Evolutionary conservation across 2,329 filamentous ascomycete species (phyloP).

Genomic region (Epichloe hybrida): DNA sequence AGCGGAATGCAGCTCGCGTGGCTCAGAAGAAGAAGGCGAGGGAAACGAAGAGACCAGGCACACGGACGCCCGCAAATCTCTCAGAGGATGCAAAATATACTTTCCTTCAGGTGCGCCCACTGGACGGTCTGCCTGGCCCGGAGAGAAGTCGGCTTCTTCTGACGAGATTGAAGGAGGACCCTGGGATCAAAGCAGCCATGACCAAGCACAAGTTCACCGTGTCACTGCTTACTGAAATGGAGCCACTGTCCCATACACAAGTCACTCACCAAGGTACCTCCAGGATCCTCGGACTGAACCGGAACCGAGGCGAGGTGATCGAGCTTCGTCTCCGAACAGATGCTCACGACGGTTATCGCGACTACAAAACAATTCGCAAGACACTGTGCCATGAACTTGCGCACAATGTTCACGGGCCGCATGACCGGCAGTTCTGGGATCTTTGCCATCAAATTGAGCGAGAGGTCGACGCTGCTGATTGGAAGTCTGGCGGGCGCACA

Average conservation of each 20-base stretch:
- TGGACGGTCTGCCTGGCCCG: constrained; percentile 65
- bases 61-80: not conserved
- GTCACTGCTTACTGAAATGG: constrained; percentile 85
- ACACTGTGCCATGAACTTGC: constrained; percentile 92
- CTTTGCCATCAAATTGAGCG: constrained; percentile 75
- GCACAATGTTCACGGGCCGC: constrained; percentile 76
- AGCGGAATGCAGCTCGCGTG: constrained; percentile 29
- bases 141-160: constrained; percentile 59
- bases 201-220: constrained; percentile 72
- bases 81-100: constrained; percentile 58
- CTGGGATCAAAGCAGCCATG: constrained; percentile 78
- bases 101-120: constrained; percentile 63
- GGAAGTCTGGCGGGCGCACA: constrained; percentile 54
- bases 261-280: constrained; percentile 57
- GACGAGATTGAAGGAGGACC: constrained; percentile 63
- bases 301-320: constrained; percentile 79
- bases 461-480: constrained; percentile 73
- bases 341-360: constrained; percentile 82
- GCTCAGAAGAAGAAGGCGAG: constrained; percentile 17
- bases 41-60: constrained; percentile 6
- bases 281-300: constrained; percentile 72
- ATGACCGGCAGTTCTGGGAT: constrained; percentile 83
- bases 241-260: constrained; percentile 67
- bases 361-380: constrained; percentile 81
- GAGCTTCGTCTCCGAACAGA: constrained; percentile 86